Evolutionary conservation across 768 basidiomycete species (phyloP), one percentile per base, ranked within the genome.

Genomic region (Leucocoprinus leucothites): DNA sequence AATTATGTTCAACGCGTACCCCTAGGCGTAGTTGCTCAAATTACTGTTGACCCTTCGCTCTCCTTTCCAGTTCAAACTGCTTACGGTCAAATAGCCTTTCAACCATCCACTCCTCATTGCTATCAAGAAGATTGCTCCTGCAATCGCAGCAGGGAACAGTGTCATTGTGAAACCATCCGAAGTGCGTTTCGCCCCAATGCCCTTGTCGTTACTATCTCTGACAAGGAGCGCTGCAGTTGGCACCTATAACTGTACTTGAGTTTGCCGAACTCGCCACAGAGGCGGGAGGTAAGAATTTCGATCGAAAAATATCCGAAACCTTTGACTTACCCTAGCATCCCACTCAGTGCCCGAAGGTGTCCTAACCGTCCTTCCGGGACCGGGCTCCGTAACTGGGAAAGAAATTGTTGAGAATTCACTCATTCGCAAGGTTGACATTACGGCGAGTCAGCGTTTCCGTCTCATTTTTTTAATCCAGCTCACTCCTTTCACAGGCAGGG

Each of bases 101-200:
- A 94, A 94, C 61, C 91, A 94, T 60, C 92, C 92, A 1, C 72
- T 94, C n/a, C 68, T 94, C 34, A 94, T 94, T 58, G 89, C 90
- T 1, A 67, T 94, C 51, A 94, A 94, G 76, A 94, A 94, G 70
- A 87, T 94, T 52, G 89, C 86, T 0, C 89, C 89, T 4, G 91
- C 89, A 1, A 73, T 94, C 24, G 91, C 91, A 42, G 88, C 90
- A 7, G 91, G 91, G 3, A 93, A 92, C 63, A 85, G 85, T 50
- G 85, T 94, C 45, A 77, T 93, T 48, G 84, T 92, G 18, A 93
- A 92, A 62, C 88, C 90, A 1, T 90, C 89, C 42, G 89, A 92
- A 74, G 86, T 84, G 48, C 49, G 66, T 58, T 25, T 19, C 7
- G 48, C 44, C 24, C 4, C 26, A 24, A 31, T 40, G 25, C 47